These are phyloP conservation scores for Phoma sp. DNA, from an alignment of 2,329 filamentous ascomycete species.

Conservation along the genomic window DNA sequence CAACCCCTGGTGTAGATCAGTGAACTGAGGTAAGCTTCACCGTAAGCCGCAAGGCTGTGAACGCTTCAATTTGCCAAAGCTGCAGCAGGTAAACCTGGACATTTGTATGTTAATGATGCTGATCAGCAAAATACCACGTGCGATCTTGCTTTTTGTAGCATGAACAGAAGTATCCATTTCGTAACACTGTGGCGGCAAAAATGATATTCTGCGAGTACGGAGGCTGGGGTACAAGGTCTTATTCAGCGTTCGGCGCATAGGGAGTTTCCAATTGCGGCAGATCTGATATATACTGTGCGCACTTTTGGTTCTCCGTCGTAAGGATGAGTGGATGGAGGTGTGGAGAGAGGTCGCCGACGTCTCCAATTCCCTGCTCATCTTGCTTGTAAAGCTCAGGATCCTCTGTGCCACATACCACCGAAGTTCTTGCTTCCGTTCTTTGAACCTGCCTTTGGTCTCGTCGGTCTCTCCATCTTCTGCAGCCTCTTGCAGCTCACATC, in stretches of 20 bases:
- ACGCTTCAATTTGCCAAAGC: no score
- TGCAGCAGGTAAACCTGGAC: not conserved
- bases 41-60: not conserved
- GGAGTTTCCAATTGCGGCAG: not conserved
- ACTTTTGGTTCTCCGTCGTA: not conserved
- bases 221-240: not conserved
- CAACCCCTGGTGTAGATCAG: not conserved
- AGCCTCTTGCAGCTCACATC: constrained; percentile 47
- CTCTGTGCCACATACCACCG: constrained; percentile 24
- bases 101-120: not conserved
- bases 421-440: constrained; percentile 22
- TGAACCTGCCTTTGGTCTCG: constrained; percentile 19
- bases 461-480: constrained; percentile 30
- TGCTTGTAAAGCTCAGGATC: not conserved
- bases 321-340: not conserved
- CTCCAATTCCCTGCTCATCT: not conserved
- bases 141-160: constrained; percentile 1
- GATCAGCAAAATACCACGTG: not conserved
- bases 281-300: not conserved
- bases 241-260: constrained; percentile 7
- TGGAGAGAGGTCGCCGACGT: constrained; percentile 6
- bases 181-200: constrained; percentile 18
- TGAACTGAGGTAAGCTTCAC: not conserved
- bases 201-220: not conserved
- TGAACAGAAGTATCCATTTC: not conserved